Base-by-base conservation (phyloP, 805 yeast genomes). In the Cyberlindnera maritima region DNA sequence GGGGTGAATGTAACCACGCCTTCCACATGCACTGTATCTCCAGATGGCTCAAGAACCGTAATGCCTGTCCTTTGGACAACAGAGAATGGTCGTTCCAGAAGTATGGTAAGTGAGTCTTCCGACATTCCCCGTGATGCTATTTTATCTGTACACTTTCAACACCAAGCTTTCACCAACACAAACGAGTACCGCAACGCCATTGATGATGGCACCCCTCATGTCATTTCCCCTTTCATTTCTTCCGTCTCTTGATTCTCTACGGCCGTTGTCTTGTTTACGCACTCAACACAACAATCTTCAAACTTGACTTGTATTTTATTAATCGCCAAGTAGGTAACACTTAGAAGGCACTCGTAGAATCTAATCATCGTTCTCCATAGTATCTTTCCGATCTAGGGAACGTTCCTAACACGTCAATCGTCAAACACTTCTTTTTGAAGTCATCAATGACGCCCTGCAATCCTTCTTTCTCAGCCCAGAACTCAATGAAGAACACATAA, bases 1-100 rank as follows among this genome's bases (percentile, higher is more conserved):
- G 97, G 91, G 99, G 99, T 40, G 78, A 80, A 39, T 94, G 99
- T 70, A 91, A 89, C 59, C 99, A 94, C 65, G 96, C 97, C n/a
- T 94, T 94, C 78, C 99, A 94, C 64, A 74, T 90, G 68, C 99
- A 94, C 70, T 94, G 99, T 68, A 94, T 94, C 56, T 81, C 89
- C 41, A 80, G 96, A 58, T 94, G 99, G 99, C 79, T 92, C 56
- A 85, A 85, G 66, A 88, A 96, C 14, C 83, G 99, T 70, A 88
- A 91, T 52, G 96, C 90, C 19, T 94, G 99, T 75, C 99, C 99
- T 1, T 75, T 94, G 64, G 98, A 92, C 70, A 91, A 87, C 68
- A 83, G 87, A 59, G 96, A 88, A 46, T 92, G 99, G 98, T 77
- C 74, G 47, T 72, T 72, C 53, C 81, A 79, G 55, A 85, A 85